These are phyloP conservation scores for Magnaporthales sp. DNA, from an alignment of 2,329 filamentous ascomycete species.

Conservation along the genomic window DNA sequence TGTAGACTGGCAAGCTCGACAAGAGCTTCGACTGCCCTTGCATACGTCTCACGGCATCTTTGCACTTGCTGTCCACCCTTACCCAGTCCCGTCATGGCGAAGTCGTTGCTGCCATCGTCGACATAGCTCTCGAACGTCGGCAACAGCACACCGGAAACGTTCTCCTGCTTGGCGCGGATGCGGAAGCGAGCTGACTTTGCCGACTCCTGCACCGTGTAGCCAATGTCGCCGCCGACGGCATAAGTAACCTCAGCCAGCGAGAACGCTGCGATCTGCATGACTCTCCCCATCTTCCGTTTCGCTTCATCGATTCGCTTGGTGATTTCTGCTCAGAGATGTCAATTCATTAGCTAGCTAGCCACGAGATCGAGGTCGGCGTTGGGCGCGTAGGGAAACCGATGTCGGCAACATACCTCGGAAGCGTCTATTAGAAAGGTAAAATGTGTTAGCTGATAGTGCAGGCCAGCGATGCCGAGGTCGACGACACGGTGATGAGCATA, in stretches of 20 bases:
- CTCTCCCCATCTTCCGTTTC: conserved; percentile 97
- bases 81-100: conserved; percentile 87
- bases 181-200: conserved; percentile 89
- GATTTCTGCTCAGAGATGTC: conserved; percentile 55
- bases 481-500: conserved; percentile 2
- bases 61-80: conserved; percentile 98
- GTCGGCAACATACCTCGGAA: conserved; percentile 62
- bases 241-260: conserved; percentile 97
- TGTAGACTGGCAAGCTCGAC: conserved; percentile 90
- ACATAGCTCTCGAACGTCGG: conserved; percentile 89
- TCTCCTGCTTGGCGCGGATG: conserved; percentile 92
- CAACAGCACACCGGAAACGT: conserved; percentile 92
- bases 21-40: conserved; percentile 87
- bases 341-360: neutral
- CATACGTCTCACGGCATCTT: conserved; percentile 90
- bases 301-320: conserved; percentile 96
- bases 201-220: conserved; percentile 95
- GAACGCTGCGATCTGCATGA: conserved; percentile 98
- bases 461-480: neutral
- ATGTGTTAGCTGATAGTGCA: neutral
- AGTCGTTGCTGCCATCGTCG: conserved; percentile 87
- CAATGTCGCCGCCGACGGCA: conserved; percentile 89
- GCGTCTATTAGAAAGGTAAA: conserved; percentile 44
- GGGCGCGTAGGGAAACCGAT: neutral
- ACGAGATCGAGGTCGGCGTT: neutral